Percentiles rank a stretch among this genome's conserved stretches.
phyloP scores from a whole-genome alignment of 2,329 filamentous ascomycete genomes.

The Celoporthe dispersa region DNA sequence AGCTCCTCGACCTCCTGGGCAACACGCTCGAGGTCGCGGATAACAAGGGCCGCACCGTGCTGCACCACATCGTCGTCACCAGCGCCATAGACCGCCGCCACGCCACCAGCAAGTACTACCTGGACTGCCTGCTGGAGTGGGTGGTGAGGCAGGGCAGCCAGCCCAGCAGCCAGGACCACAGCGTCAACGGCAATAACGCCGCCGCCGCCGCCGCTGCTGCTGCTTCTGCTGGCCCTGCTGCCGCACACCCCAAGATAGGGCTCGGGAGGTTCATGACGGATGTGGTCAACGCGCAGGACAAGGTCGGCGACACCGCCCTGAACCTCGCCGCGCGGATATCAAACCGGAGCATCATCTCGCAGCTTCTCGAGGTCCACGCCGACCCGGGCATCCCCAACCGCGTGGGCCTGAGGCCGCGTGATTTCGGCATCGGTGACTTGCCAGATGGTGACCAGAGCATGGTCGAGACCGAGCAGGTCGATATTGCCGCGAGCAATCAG shows the following conservation, averaged over 20 bases:
- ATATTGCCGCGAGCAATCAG: slow-evolving; percentile 51
- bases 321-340: slow-evolving; percentile 93
- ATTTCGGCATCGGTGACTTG: slow-evolving; percentile 88
- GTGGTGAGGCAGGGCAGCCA: slow-evolving; percentile 78
- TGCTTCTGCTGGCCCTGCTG: neutral
- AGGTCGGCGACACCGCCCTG: slow-evolving; percentile 90
- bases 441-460: slow-evolving; percentile 63
- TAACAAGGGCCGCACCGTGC: slow-evolving; percentile 84
- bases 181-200: slow-evolving; percentile 29
- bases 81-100: slow-evolving; percentile 94
- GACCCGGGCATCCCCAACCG: slow-evolving; percentile 92
- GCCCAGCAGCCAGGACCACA: slow-evolving; percentile 46
- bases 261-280: slow-evolving; percentile 94
- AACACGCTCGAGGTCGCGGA: slow-evolving; percentile 90
- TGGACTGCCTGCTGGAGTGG: slow-evolving; percentile 93
- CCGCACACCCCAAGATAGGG: slow-evolving; percentile 68
- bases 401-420: slow-evolving; percentile 84
- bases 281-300: slow-evolving; percentile 94
- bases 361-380: slow-evolving; percentile 91
- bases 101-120: slow-evolving; percentile 90
- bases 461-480: slow-evolving; percentile 52
- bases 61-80: slow-evolving; percentile 95
- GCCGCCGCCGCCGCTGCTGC: slow-evolving; percentile 5
- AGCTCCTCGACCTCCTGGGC: slow-evolving; percentile 85
- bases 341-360: slow-evolving; percentile 94